Evolutionary conservation across 2,329 filamentous ascomycete species (phyloP).

Genomic region (Sclerotinia trifoliorum): DNA sequence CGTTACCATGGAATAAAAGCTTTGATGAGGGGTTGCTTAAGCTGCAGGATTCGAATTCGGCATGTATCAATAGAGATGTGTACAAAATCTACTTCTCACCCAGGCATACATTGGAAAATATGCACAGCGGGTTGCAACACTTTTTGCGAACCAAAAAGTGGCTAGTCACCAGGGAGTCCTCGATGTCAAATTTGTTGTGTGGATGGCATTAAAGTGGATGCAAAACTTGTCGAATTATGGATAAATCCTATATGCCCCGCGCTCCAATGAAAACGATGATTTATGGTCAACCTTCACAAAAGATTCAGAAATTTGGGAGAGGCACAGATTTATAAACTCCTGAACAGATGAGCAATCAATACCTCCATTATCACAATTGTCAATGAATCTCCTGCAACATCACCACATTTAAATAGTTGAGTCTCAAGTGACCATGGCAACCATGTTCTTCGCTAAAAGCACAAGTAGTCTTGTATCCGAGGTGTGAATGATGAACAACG

Average conservation of each 20-base stretch:
- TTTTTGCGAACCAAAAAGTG: not conserved
- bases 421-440: not conserved
- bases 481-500: not conserved
- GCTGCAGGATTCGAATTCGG: conserved; percentile 28
- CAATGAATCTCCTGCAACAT: not conserved
- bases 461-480: not conserved
- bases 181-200: not conserved
- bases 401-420: not conserved
- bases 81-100: conserved; percentile 39
- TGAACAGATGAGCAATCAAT: not conserved
- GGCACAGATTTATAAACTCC: not conserved
- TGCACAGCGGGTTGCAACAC: not conserved
- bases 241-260: not conserved
- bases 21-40: conserved; percentile 27
- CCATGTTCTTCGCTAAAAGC: not conserved
- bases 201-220: not conserved
- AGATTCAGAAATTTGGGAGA: not conserved
- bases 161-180: conserved; percentile 4
- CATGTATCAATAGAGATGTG: conserved; percentile 40
- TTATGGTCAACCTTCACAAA: not conserved
- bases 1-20: conserved; percentile 89
- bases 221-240: not conserved
- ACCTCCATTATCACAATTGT: not conserved
- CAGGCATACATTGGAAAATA: not conserved
- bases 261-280: not conserved